These are phyloP conservation scores for Diplocarpon mali DNA, from an alignment of 2,329 filamentous ascomycete species.

Conservation along the genomic window DNA sequence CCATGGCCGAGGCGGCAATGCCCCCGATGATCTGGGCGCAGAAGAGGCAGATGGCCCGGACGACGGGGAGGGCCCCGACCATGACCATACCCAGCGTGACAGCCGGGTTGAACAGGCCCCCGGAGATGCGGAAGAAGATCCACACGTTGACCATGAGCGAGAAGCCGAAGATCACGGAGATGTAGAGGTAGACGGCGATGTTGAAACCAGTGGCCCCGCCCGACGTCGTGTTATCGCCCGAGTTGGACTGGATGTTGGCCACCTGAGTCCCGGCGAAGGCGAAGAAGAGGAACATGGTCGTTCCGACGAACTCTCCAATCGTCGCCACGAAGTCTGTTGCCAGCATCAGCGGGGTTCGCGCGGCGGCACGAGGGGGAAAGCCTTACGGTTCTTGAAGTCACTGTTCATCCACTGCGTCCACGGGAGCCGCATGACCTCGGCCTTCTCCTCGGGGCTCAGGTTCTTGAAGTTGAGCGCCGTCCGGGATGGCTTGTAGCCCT, in stretches of 20 bases:
- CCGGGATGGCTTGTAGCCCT: constrained; percentile 5
- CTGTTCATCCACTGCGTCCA: constrained; percentile 38
- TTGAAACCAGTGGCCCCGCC: constrained; percentile 34
- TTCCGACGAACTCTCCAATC: constrained; percentile 26
- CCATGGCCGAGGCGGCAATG: constrained; percentile 32
- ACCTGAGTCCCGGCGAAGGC: constrained; percentile 25
- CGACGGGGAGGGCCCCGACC: constrained; percentile 23
- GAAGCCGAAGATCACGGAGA: constrained; percentile 26
- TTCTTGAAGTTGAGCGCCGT: constrained; percentile 30
- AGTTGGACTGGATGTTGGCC: constrained; percentile 25
- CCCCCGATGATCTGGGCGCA: constrained; percentile 28
- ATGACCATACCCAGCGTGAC: constrained; percentile 31
- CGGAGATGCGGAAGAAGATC: constrained; percentile 42
- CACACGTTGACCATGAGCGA: constrained; percentile 40
- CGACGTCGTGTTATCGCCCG: constrained; percentile 30
- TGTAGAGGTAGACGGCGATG: constrained; percentile 31
- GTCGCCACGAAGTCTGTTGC: constrained; percentile 21
- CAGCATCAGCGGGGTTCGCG: background rate
- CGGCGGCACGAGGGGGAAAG: constrained; percentile 3
- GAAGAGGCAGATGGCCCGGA: constrained; percentile 26
- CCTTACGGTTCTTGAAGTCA: constrained; percentile 33
- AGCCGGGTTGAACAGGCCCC: constrained; percentile 41
- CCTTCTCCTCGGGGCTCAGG: constrained; percentile 31
- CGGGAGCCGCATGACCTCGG: constrained; percentile 34
- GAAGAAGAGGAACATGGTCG: constrained; percentile 29